Conservation (phyloP, 1,139 yeast species). For the Candida glucosophila region DNA sequence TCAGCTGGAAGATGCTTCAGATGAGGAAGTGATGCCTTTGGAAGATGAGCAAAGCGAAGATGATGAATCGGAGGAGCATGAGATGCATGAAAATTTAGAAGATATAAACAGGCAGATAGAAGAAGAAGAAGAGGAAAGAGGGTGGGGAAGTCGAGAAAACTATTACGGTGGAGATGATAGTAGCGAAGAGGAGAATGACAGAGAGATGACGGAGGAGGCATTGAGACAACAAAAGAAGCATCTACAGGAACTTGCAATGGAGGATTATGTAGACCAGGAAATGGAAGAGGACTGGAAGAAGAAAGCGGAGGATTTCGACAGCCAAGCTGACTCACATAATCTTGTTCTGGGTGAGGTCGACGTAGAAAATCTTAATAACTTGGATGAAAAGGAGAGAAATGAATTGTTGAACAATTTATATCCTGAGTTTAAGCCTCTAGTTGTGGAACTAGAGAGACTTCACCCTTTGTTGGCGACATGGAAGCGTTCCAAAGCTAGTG, state of each 20-base stretch:
- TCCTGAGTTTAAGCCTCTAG: conserved; percentile 80
- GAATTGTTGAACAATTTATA: conserved; percentile 48
- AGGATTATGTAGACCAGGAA: conserved; percentile 79
- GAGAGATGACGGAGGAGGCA: conserved; percentile 82
- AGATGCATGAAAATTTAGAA: too few species aligned
- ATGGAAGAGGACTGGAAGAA: conserved; percentile 63
- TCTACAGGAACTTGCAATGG: conserved; percentile 68
- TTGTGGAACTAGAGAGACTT: conserved; percentile 51
- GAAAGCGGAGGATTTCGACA: conserved; percentile 23
- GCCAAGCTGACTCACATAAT: conserved; percentile 19
- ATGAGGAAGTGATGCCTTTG: conserved; percentile 19
- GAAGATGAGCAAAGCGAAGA: conserved; percentile 16
- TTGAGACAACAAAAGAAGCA: conserved; percentile 80
- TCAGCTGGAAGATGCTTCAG: conserved; percentile 30
- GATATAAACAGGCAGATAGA: conserved; percentile 26
- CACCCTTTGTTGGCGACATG: conserved; percentile 29
- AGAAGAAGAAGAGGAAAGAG: conserved; percentile 44
- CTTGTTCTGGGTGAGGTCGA: too few species aligned
- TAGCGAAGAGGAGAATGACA: conserved; percentile 69
- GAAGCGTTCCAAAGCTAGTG: conserved; percentile 20
- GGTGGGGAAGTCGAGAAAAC: conserved; percentile 77
- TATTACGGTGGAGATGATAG: conserved; percentile 80
- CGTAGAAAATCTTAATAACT: too few species aligned
- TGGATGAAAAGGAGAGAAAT: conserved; percentile 31
- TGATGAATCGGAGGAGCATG: conserved; percentile 16